Evolutionary conservation across 2,329 filamentous ascomycete species (phyloP).

Genomic region (Epichloe aotearoae): DNA sequence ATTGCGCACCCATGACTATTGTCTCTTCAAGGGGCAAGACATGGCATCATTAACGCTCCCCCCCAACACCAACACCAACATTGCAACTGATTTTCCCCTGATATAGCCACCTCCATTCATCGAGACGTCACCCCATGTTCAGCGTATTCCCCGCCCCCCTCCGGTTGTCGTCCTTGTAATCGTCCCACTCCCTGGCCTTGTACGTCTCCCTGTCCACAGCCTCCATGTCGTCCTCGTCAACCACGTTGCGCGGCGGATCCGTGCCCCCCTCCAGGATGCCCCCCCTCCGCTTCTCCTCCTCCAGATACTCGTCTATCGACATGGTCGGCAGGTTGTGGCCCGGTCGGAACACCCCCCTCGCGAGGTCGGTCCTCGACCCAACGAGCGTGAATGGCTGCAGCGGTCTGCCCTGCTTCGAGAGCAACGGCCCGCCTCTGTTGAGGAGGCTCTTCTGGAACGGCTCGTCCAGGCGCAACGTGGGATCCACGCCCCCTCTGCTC

Average conservation of each 20-base stretch:
- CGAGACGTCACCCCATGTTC: conserved; percentile 48
- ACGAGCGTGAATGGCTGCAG: conserved; percentile 83
- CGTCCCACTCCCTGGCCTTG: conserved; percentile 92
- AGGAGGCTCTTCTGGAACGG: conserved; percentile 35
- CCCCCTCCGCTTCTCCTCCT: conserved; percentile 73
- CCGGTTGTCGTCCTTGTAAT: conserved; percentile 81
- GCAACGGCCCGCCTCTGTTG: conserved; percentile 52
- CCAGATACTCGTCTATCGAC: conserved; percentile 94
- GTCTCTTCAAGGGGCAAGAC: no score
- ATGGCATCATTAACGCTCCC: no score
- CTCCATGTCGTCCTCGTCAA: conserved; percentile 84
- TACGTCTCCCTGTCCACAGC: conserved; percentile 79
- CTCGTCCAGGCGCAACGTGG: conserved; percentile 60
- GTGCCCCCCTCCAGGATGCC: conserved; percentile 88
- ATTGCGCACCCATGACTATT: no score
- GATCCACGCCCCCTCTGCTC: conserved; percentile 18
- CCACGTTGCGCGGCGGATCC: conserved; percentile 53
- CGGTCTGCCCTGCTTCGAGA: conserved; percentile 70
- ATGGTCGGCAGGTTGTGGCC: conserved; percentile 94
- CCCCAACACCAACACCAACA: background rate
- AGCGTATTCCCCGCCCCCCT: conserved; percentile 73
- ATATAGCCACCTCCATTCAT: background rate
- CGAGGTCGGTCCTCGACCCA: conserved; percentile 60
- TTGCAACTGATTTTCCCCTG: background rate
- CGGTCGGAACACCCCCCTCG: conserved; percentile 75